phyloP scores from a whole-genome alignment of 1,284 basidiomycete genomes.

The Cryptococcus neoformans region DNA sequence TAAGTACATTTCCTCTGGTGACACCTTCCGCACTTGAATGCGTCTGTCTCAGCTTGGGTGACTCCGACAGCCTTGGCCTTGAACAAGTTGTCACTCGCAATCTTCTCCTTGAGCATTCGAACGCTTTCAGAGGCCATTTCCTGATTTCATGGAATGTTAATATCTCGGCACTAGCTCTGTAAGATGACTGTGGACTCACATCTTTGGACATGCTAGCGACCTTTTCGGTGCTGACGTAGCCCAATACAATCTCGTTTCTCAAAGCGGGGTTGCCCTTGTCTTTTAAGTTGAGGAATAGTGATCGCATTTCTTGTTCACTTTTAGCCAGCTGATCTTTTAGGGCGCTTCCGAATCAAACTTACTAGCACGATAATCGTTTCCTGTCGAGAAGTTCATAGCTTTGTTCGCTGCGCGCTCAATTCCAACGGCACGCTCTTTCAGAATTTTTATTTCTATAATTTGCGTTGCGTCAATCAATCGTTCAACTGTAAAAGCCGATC shows the following conservation, averaged over 20 bases:
- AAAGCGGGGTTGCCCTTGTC: slow-evolving; percentile 91
- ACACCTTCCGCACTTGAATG: slow-evolving; percentile 95
- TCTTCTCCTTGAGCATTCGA: slow-evolving; percentile 74
- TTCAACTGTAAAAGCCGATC: not conserved
- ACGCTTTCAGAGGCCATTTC: slow-evolving; percentile 96
- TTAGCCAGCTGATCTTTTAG: not conserved
- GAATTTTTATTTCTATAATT: slow-evolving; percentile 40
- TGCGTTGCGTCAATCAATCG: not conserved
- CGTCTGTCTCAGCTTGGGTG: slow-evolving; percentile 91
- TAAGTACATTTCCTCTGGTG: slow-evolving; percentile 88
- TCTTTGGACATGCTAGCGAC: slow-evolving; percentile 79
- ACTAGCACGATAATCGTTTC: slow-evolving; percentile 50
- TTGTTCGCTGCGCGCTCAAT: slow-evolving; percentile 51
- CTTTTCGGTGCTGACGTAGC: slow-evolving; percentile 65
- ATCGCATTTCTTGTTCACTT: slow-evolving; percentile 69
- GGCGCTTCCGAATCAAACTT: slow-evolving; percentile 12
- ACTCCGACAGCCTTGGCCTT: slow-evolving; percentile 87
- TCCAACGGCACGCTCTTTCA: slow-evolving; percentile 48
- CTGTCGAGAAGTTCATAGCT: slow-evolving; percentile 36
- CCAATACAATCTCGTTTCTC: slow-evolving; percentile 77
- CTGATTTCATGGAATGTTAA: slow-evolving; percentile 48
- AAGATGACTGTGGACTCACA: slow-evolving; percentile 50
- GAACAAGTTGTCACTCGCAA: slow-evolving; percentile 85
- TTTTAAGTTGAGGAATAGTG: slow-evolving; percentile 88
- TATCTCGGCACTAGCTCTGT: not conserved